Percentiles rank a stretch among this genome's conserved stretches.
Evolutionary conservation across 2,329 filamentous ascomycete species (phyloP).

Genomic region (Claviceps cyperi): DNA sequence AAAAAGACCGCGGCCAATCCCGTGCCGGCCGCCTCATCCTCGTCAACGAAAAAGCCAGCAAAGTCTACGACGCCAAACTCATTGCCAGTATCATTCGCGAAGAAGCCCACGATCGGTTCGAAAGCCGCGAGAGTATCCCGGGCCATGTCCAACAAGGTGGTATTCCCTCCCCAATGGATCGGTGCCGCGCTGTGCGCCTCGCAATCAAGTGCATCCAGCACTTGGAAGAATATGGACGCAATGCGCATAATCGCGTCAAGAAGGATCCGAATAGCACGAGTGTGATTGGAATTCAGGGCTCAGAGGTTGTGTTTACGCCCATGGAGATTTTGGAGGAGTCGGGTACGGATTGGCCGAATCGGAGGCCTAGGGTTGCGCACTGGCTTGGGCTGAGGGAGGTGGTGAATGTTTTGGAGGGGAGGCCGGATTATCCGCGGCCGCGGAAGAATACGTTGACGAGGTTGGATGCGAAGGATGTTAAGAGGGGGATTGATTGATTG

Average conservation of each 20-base stretch:
- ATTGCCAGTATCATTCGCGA: constrained; percentile 93
- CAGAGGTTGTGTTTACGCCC: constrained; percentile 72
- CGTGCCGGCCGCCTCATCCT: constrained; percentile 87
- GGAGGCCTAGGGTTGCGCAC: constrained; percentile 70
- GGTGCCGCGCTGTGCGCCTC: constrained; percentile 78
- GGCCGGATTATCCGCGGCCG: constrained; percentile 39
- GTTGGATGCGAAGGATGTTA: constrained; percentile 43
- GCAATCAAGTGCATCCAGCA: constrained; percentile 92
- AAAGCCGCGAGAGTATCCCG: constrained; percentile 79
- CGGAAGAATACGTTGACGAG: constrained; percentile 33
- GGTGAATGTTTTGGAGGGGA: constrained; percentile 72
- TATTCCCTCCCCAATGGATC: constrained; percentile 89
- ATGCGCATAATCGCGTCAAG: constrained; percentile 51
- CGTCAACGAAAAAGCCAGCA: constrained; percentile 89
- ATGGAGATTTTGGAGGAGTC: constrained; percentile 69
- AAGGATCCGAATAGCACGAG: constrained; percentile 58
- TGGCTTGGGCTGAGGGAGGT: constrained; percentile 71
- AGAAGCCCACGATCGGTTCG: constrained; percentile 82
- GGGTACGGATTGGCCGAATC: constrained; percentile 86
- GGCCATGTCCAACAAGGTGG: constrained; percentile 92
- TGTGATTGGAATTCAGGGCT: constrained; percentile 87
- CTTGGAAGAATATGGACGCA: constrained; percentile 61
- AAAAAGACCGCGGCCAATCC: constrained; percentile 71
- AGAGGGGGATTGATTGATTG: constrained; percentile 30
- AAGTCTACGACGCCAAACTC: constrained; percentile 80